These are phyloP conservation scores for Phyllosticta citrichinensis DNA, from an alignment of 2,329 filamentous ascomycete genomes.

Conservation along the genomic window DNA sequence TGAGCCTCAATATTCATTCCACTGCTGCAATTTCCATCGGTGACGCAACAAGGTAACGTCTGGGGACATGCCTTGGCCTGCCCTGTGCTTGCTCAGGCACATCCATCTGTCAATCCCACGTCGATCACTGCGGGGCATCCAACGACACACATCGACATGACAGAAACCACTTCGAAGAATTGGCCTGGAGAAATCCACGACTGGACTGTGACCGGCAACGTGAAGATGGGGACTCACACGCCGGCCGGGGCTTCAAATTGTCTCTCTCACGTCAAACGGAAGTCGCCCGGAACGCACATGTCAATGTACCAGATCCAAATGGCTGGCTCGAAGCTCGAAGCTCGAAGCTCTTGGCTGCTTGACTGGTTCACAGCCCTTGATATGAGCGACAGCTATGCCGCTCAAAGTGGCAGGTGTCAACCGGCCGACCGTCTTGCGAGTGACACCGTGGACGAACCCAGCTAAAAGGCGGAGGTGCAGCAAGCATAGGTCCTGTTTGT, in stretches of 20 bases:
- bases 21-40: background rate
- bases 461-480: background rate
- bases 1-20: background rate
- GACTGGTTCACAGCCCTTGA: background rate
- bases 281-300: too few relatives aligned
- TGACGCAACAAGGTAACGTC: background rate
- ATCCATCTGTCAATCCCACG: constrained; percentile 1
- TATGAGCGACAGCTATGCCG: background rate
- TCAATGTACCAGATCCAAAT: too few relatives aligned
- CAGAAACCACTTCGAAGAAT: too few relatives aligned
- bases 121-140: constrained; percentile 9
- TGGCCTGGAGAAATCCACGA: too few relatives aligned
- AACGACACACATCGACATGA: background rate
- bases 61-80: background rate
- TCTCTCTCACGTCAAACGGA: too few relatives aligned
- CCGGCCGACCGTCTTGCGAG: background rate
- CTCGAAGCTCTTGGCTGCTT: background rate
- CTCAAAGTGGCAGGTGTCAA: background rate
- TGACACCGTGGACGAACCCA: background rate
- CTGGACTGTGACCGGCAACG: too few relatives aligned
- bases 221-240: too few relatives aligned
- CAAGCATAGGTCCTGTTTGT: background rate
- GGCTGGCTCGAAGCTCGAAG: too few relatives aligned
- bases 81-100: constrained; percentile 8
- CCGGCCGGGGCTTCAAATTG: too few relatives aligned